Evolutionary conservation across 2,329 filamentous ascomycete genomes (phyloP), one percentile per base, ranked within the genome.

Genomic region (Atkinsonella hypoxylon): DNA sequence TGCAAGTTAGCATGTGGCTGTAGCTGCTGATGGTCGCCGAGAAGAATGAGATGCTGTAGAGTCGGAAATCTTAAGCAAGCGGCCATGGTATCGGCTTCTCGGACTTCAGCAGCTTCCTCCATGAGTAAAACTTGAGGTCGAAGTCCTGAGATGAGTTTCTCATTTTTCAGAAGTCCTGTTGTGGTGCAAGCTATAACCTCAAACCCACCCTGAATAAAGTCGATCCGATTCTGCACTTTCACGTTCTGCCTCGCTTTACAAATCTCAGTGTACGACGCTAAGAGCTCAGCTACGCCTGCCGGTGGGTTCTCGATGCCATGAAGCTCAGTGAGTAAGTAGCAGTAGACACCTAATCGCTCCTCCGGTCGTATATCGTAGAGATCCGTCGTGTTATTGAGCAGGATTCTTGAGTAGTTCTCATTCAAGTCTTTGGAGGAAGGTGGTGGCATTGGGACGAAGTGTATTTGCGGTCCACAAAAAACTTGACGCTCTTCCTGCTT

Each of bases 21-120:
- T 2, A 94, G 71, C 60, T 94, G 89, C 63, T 87, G 78, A 57
- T 94, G 88, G 59, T 94, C 88, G 1, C 89, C 88, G 0, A 94
- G 71, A 0, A 81, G 65, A 4, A 79, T 69, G 0, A 81, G 64
- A 50, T 79, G 77, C 45, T 79, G 69, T 2, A 81, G 60, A 1
- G 70, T 73, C 2, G 70, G 70, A n/a, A 53, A 39, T 30, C 45
- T 38, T 76, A 74, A 8, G 78, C 40, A 58, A 0, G 74, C 75
- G 0, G 76, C 75, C 0, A 71, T 65, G 38, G 80, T 74, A 47
- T 75, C 77, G 7, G 79, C 78, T 61, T 87, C 84, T 6, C 82
- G 75, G 0, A 83, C 85, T 61, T 94, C 87, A 0, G 87, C 88
- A 0, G 86, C 85, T 67, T 93, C 85, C 69, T 93, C 85, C 46